Base-by-base conservation (phyloP, 306 rosid species). In the Pachyrhizus erosus region DNA sequence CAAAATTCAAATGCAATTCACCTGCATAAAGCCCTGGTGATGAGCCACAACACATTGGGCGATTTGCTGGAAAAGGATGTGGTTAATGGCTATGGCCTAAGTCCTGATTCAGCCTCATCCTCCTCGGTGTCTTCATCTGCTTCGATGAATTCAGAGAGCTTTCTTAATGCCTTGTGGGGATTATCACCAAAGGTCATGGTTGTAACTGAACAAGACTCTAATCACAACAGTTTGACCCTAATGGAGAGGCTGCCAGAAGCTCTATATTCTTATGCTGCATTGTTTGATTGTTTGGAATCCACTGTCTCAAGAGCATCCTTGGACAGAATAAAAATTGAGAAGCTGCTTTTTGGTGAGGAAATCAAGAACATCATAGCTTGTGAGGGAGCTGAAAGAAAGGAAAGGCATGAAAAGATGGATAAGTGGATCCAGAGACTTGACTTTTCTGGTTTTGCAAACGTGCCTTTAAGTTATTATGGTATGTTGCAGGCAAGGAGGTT, bases 191-290 rank as follows among this genome's bases (percentile, higher is more conserved):
- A 94, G 85, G 85, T 92, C 82, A 88, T 94, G 97, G 89, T 90
- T 31, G 85, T 94, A 31, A 89, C 94, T 0, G 98, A 94, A 75
- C 98, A 92, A 76, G 97, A 94, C 83, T 91, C 89, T 5, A 94
- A 91, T 80, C 97, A 92, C 29, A 94, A 94, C 10, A 91, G 97
- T 46, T 88, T 90, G 1, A 88, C 96, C 45, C 84, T 94, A 17
- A 92, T 92, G 98, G 98, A 94, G 79, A 88, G 97, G 87, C 83
- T 92, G 33, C 48, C 91, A 2, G 97, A 94, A 84, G 94, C 98
- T 75, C 87, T 94, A 14, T 86, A 89, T 75, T 91, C 93, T 9
- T 91, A 94, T 76, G 97, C 98, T 14, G 93, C 98, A 46, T 81
- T 92, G 37, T 94, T 94, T 67, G 97, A 94, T 67, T 92, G 98